phyloP scores from a whole-genome alignment of 176 grass and related monocot genomes.

The Carex myosuroides region DNA sequence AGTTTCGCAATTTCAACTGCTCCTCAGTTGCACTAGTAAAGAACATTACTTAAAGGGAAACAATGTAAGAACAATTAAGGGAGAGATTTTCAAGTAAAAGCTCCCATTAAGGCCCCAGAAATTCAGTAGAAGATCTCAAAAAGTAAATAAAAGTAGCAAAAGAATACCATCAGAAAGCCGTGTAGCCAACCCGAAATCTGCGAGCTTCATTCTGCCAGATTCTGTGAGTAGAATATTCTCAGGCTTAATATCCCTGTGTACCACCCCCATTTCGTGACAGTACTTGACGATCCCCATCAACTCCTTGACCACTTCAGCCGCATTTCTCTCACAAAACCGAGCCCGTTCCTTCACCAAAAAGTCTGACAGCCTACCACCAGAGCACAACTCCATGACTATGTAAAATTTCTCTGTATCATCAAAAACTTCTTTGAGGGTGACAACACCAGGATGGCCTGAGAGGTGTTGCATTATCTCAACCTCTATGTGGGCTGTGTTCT shows the following conservation, averaged over 20 bases:
- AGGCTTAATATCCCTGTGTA: conserved; percentile 89
- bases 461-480: conserved; percentile 99
- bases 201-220: conserved; percentile 57
- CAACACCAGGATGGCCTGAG: conserved; percentile 79
- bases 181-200: conserved; percentile 81
- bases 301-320: conserved; percentile 53
- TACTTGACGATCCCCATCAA: conserved; percentile 72
- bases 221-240: conserved; percentile 87
- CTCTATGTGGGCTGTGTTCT: conserved; percentile 75
- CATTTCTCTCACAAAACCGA: conserved; percentile 51
- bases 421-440: conserved; percentile 80
- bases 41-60: background rate
- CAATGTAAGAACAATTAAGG: background rate
- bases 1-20: background rate
- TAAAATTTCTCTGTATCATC: conserved; percentile 70
- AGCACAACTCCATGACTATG: conserved; percentile 89
- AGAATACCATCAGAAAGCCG: conserved; percentile 65
- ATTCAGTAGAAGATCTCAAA: background rate
- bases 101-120: background rate
- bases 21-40: background rate
- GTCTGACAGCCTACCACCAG: conserved; percentile 59
- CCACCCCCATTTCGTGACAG: conserved; percentile 91
- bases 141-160: background rate
- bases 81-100: background rate
- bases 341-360: conserved; percentile 39